Evolutionary conservation across 1,284 basidiomycete genomes (phyloP).

Genomic region (Puccinia triticina): DNA sequence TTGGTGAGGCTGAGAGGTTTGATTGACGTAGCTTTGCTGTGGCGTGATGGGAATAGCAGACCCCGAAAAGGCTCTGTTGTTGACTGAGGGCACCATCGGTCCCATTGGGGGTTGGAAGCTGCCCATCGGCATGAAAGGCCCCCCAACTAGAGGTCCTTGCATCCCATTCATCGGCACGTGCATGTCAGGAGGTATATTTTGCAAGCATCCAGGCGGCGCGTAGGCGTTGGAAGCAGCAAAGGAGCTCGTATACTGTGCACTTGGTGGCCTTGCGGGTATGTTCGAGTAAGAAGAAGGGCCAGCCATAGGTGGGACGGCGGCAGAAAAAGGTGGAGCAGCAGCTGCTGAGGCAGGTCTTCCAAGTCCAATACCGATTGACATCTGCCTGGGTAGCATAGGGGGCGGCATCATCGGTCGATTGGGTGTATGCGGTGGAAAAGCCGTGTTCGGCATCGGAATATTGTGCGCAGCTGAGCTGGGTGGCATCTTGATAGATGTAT

Average conservation of each 20-base stretch:
- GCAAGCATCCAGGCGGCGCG: conserved; percentile 34
- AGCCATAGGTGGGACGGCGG: conserved; percentile 39
- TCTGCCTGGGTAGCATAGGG: conserved; percentile 41
- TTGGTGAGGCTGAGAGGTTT: conserved; percentile 20
- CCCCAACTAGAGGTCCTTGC: conserved; percentile 23
- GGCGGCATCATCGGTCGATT: conserved; percentile 38
- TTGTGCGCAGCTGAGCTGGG: conserved; percentile 27
- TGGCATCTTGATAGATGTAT: conserved; percentile 33
- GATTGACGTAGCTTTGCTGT: conserved; percentile 27
- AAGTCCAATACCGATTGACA: conserved; percentile 49
- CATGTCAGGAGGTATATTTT: conserved; percentile 39
- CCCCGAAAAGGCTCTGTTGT: conserved; percentile 36
- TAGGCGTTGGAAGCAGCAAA: conserved; percentile 33
- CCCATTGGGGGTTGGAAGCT: conserved; percentile 44
- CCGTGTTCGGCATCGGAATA: conserved; percentile 20
- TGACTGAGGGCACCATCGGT: conserved; percentile 39
- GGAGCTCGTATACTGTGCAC: conserved; percentile 42
- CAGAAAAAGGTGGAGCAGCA: conserved; percentile 49
- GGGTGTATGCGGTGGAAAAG: conserved; percentile 36
- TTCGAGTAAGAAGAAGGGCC: conserved; percentile 39
- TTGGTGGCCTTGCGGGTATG: conserved; percentile 48
- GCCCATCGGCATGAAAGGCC: conserved; percentile 38
- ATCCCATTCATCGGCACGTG: conserved; percentile 28
- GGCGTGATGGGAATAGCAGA: conserved; percentile 28
- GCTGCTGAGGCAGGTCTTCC: conserved; percentile 50